Evolutionary conservation across 768 basidiomycete genomes (phyloP).

Genomic region (Clitopilus passeckerianus): DNA sequence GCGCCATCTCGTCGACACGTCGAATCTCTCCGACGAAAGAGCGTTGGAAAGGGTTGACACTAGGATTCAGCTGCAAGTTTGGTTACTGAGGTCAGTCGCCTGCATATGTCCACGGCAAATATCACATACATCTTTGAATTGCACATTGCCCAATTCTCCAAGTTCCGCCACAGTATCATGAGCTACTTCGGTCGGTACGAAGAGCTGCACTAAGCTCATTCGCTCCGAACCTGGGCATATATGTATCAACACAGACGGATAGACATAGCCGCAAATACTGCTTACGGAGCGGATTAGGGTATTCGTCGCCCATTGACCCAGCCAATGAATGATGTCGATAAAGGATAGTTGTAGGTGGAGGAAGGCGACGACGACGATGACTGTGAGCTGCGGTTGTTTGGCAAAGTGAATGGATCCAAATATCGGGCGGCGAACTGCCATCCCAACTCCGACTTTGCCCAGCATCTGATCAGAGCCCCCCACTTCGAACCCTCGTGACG

Average conservation of each 20-base stretch:
- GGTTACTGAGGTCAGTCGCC: constrained; percentile 1
- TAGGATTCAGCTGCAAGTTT: constrained; percentile 74
- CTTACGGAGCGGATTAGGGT: constrained; percentile 82
- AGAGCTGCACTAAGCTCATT: constrained; percentile 98
- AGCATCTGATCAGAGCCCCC: not conserved
- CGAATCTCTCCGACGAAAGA: constrained; percentile 96
- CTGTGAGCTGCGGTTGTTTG: not conserved
- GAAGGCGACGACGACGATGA: not conserved
- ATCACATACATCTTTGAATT: constrained; percentile 88
- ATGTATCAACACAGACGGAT: not conserved
- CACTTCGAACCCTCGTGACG: no score
- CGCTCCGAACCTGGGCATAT: constrained; percentile 77
- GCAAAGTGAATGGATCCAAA: not conserved
- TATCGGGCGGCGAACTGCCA: no score
- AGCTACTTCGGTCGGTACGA: constrained; percentile 94
- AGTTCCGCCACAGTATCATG: constrained; percentile 96
- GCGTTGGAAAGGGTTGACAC: constrained; percentile 96
- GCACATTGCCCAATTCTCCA: constrained; percentile 91
- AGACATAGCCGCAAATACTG: constrained; percentile 8
- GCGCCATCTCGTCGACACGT: constrained; percentile 92
- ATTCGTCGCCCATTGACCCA: constrained; percentile 65
- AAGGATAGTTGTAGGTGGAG: not conserved
- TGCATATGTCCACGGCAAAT: not conserved
- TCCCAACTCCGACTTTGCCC: not conserved
- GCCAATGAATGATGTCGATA: constrained; percentile 7